Percentiles rank a stretch among this genome's conserved stretches.
phyloP scores from a whole-genome alignment of 306 rosid species.

The Comarum palustre region DNA sequence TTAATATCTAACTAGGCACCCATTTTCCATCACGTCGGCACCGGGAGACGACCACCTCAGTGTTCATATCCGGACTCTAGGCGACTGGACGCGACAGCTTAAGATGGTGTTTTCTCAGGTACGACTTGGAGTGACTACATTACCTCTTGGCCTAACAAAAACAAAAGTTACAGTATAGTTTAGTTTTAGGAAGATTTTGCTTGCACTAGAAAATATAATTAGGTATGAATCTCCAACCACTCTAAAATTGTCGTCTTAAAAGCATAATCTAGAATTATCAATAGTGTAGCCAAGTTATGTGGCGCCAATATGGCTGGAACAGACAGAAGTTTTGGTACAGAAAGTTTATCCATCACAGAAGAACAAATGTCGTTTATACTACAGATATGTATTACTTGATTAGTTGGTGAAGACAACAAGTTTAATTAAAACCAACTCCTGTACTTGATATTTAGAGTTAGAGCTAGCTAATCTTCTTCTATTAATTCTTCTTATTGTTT shows the following conservation, averaged over 20 bases:
- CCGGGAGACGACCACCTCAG: constrained; percentile 61
- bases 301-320: neutral
- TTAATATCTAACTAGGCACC: constrained; percentile 42
- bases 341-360: neutral
- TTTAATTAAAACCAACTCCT: neutral
- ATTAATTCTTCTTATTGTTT: neutral
- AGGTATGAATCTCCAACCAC: neutral
- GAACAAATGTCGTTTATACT: neutral
- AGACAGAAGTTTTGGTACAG: neutral
- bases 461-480: neutral
- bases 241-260: neutral
- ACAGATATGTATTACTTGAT: neutral
- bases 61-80: constrained; percentile 58
- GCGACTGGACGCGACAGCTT: constrained; percentile 65
- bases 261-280: neutral
- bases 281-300: neutral
- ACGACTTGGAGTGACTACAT: neutral
- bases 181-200: neutral
- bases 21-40: constrained; percentile 68
- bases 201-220: neutral
- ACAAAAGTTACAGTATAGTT: neutral
- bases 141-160: neutral
- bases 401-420: neutral
- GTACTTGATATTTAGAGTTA: neutral
- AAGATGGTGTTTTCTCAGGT: constrained; percentile 53